These are phyloP conservation scores for Euphorbia celastroides DNA, from an alignment of 441 rosid genomes.

Conservation along the genomic window DNA sequence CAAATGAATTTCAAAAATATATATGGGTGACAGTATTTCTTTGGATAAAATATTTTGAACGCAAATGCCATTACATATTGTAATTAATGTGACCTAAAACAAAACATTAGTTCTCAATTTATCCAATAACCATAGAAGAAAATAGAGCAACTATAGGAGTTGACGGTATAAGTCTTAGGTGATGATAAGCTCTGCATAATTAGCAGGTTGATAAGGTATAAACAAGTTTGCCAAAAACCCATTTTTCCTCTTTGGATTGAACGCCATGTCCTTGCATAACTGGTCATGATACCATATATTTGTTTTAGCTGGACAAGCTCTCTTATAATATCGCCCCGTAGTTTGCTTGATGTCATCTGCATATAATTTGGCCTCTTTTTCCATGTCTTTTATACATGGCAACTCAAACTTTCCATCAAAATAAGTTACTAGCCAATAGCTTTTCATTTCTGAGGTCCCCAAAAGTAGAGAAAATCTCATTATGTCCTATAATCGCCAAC, in stretches of 20 bases:
- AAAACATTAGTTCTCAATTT: no score
- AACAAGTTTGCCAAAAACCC: slow-evolving; percentile 12
- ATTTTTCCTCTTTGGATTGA: slow-evolving; percentile 14
- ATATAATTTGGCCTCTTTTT: slow-evolving; percentile 16
- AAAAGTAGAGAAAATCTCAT: slow-evolving; percentile 22
- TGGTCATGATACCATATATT: slow-evolving; percentile 19
- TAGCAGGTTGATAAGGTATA: slow-evolving; percentile 13
- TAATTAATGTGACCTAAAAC: no score
- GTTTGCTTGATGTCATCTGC: neutral
- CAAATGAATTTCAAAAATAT: no score
- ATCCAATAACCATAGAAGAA: no score
- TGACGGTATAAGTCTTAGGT: no score
- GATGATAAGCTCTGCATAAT: slow-evolving; percentile 2
- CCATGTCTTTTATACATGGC: slow-evolving; percentile 14
- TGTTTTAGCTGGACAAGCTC: slow-evolving; percentile 2
- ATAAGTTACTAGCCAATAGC: slow-evolving; percentile 32
- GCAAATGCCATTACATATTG: no score
- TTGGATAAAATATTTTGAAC: no score
- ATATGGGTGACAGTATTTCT: no score
- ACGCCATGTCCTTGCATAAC: slow-evolving; percentile 19
- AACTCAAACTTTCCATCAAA: slow-evolving; percentile 18
- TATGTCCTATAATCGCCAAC: slow-evolving; percentile 31
- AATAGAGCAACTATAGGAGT: no score
- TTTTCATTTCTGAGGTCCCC: slow-evolving; percentile 28
- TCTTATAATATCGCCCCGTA: slow-evolving; percentile 1